Percentiles rank a stretch among this genome's conserved stretches.
These are phyloP conservation scores for Scedosporium dehoogii DNA, from an alignment of 2,329 filamentous ascomycete species.

Conservation along the genomic window DNA sequence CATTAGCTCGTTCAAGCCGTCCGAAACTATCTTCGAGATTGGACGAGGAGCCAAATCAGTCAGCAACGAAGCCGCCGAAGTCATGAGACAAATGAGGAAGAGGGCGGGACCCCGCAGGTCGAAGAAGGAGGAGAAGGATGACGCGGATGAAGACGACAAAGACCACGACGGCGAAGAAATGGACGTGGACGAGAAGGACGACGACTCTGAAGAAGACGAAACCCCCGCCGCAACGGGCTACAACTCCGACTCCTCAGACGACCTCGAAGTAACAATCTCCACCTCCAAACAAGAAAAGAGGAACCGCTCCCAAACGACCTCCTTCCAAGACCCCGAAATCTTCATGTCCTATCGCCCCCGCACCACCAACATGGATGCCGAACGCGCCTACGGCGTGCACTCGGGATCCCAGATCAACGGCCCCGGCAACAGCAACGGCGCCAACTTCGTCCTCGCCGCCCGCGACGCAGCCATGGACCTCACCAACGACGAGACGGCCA, in stretches of 20 bases:
- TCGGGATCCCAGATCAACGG: slow-evolving; percentile 38
- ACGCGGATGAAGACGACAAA: slow-evolving; percentile 19
- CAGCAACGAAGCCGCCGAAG: slow-evolving; percentile 56
- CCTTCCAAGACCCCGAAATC: slow-evolving; percentile 75
- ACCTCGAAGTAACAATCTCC: slow-evolving; percentile 62
- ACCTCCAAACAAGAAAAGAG: slow-evolving; percentile 43
- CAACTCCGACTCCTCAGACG: slow-evolving; percentile 50
- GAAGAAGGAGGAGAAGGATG: slow-evolving; percentile 28
- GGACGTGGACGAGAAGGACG: slow-evolving; percentile 11
- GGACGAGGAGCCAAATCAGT: slow-evolving; percentile 59
- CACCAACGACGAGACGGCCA: slow-evolving; percentile 73
- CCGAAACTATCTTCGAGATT: slow-evolving; percentile 95
- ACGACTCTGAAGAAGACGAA: slow-evolving; percentile 13
- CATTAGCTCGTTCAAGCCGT: slow-evolving; percentile 79
- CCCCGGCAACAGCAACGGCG: slow-evolving; percentile 38
- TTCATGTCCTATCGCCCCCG: slow-evolving; percentile 96
- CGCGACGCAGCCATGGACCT: slow-evolving; percentile 86
- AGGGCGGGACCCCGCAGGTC: slow-evolving; percentile 52
- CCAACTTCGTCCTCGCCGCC: slow-evolving; percentile 82
- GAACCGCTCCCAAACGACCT: slow-evolving; percentile 33
- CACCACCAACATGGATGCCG: slow-evolving; percentile 70
- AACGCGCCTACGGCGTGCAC: slow-evolving; percentile 88
- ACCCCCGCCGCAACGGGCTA: slow-evolving; percentile 22
- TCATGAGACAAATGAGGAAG: slow-evolving; percentile 64
- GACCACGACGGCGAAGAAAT: slow-evolving; percentile 23